These are phyloP conservation scores for Salix udensis DNA, from an alignment of 345 rosid species.

Conservation along the genomic window DNA sequence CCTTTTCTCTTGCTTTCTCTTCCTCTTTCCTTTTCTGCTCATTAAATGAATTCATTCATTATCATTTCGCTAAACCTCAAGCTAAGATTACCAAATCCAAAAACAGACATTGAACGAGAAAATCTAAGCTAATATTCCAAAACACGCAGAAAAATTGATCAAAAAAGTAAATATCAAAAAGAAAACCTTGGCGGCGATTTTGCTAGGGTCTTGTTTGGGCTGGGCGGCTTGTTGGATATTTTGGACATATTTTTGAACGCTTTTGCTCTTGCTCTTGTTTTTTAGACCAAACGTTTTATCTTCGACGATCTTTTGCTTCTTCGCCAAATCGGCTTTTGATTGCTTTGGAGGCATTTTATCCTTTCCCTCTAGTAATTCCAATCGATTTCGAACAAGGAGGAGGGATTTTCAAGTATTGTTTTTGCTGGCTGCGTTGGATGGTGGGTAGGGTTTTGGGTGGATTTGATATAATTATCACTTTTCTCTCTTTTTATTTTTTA, in stretches of 20 bases:
- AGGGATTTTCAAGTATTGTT: too few relatives aligned
- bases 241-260: slow-evolving; percentile 92
- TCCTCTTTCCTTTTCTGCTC: slow-evolving; percentile 96
- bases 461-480: too few relatives aligned
- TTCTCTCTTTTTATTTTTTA: too few relatives aligned
- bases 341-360: slow-evolving; percentile 86
- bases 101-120: background rate
- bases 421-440: too few relatives aligned
- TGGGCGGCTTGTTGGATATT: slow-evolving; percentile 69
- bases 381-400: too few relatives aligned
- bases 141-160: background rate
- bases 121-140: background rate
- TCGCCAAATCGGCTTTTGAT: slow-evolving; percentile 79
- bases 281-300: slow-evolving; percentile 93
- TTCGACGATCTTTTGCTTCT: slow-evolving; percentile 93
- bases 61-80: too few relatives aligned
- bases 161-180: background rate
- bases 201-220: slow-evolving; percentile 65
- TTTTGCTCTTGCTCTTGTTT: slow-evolving; percentile 93
- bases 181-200: slow-evolving; percentile 70
- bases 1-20: slow-evolving; percentile 90
- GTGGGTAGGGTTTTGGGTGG: too few relatives aligned
- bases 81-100: too few relatives aligned
- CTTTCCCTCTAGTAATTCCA: background rate
- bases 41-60: background rate